Percentiles rank a stretch among this genome's conserved stretches.
Conservation (phyloP, 495 filamentous ascomycete species). For the Xylaria nigripes region DNA sequence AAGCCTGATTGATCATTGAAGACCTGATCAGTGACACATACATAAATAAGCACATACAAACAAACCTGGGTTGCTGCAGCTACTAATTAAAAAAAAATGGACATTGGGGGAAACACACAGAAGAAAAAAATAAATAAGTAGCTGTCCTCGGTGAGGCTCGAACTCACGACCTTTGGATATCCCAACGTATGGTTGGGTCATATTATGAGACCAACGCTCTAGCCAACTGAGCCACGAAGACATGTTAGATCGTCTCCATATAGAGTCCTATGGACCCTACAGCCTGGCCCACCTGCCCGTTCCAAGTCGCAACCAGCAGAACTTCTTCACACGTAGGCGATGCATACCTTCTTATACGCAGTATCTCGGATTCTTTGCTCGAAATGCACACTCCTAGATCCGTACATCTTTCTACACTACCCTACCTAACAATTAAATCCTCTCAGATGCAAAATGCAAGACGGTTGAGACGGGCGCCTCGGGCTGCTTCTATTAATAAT, state of each 20-base stretch:
- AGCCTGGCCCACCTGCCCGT: not conserved
- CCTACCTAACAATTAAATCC: too few relatives aligned
- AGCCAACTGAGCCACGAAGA: conserved; percentile 16
- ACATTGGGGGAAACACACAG: not conserved
- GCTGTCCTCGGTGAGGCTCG: conserved; percentile 14
- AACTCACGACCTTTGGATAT: conserved; percentile 16
- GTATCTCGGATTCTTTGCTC: too few relatives aligned
- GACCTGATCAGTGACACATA: not conserved
- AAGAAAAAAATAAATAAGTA: not conserved
- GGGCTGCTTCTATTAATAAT: too few relatives aligned
- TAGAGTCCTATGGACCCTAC: not conserved
- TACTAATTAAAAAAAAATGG: too few relatives aligned
- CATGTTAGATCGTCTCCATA: not conserved
- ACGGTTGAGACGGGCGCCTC: too few relatives aligned
- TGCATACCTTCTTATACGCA: too few relatives aligned
- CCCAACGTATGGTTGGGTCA: conserved; percentile 9
- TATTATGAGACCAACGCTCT: conserved; percentile 16
- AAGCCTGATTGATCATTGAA: not conserved
- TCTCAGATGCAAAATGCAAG: too few relatives aligned
- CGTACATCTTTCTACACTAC: too few relatives aligned
- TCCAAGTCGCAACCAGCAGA: too few relatives aligned
- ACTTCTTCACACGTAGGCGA: too few relatives aligned
- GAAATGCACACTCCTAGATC: too few relatives aligned
- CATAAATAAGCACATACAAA: not conserved
- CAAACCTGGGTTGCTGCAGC: too few relatives aligned